Evolutionary conservation across 352 stramenopile genomes (phyloP).

Genomic region (Phytophthora pistaciae): DNA sequence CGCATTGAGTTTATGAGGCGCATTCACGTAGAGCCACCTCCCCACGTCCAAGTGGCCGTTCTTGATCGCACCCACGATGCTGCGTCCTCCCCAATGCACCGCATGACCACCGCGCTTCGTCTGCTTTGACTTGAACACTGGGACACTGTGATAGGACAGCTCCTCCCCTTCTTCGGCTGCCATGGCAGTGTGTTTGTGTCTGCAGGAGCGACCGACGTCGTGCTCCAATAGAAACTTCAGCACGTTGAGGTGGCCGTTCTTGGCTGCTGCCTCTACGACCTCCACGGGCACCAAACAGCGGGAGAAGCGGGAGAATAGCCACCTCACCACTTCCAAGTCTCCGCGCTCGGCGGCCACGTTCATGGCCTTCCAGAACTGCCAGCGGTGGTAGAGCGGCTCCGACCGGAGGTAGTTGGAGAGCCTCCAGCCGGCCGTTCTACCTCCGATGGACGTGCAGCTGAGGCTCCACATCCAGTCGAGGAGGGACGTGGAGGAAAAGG

Average conservation of each 20-base stretch:
- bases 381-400: neutral
- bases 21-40: neutral
- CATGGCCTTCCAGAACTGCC: neutral
- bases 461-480: neutral
- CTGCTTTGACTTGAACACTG: neutral
- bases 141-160: neutral
- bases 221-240: neutral
- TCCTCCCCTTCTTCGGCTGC: neutral
- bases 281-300: neutral
- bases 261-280: neutral
- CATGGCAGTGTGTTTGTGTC: conserved; percentile 1
- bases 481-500: neutral
- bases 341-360: neutral
- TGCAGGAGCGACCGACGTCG: neutral
- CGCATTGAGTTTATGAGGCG: neutral
- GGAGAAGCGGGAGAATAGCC: neutral
- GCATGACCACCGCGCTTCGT: neutral
- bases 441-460: neutral
- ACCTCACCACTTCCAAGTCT: neutral
- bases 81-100: neutral
- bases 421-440: neutral
- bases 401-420: neutral
- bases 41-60: neutral
- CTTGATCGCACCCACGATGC: neutral
- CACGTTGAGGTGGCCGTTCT: neutral